Conservation (phyloP, 164 flowering plant genomes). For the Akebia trifoliata region DNA sequence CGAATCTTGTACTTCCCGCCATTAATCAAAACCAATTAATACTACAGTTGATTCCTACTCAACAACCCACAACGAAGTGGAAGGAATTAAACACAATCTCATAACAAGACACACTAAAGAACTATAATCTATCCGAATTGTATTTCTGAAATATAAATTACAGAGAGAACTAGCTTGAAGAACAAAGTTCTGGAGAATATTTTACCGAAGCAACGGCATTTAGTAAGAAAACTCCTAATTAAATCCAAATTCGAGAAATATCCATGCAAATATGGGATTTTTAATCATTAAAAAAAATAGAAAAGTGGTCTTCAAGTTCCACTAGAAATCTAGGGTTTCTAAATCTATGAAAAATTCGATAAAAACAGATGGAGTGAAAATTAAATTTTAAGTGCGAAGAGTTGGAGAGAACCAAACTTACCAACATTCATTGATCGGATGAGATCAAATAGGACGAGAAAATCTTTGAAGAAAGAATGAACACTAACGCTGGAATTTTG, state of each 20-base stretch:
- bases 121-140: not conserved
- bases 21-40: conserved; percentile 29
- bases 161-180: not conserved
- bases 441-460: conserved; percentile 9
- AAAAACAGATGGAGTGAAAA: not conserved
- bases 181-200: not conserved
- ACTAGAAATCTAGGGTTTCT: conserved; percentile 21
- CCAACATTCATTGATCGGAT: conserved; percentile 16
- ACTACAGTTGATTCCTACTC: conserved; percentile 6
- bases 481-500: not conserved
- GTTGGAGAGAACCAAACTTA: conserved; percentile 3
- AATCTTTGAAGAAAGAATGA: not conserved
- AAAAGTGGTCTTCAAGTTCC: too few species aligned
- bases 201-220: conserved; percentile 2
- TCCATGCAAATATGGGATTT: not conserved
- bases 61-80: not conserved
- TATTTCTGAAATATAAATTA: too few species aligned
- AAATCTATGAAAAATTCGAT: conserved; percentile 8
- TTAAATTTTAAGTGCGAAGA: conserved; percentile 1
- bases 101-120: not conserved
- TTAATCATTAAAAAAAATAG: not conserved
- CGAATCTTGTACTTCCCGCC: conserved; percentile 66
- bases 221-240: not conserved
- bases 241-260: conserved; percentile 3
- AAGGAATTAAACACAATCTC: not conserved